Conservation (phyloP, 169 alveolate genomes). For the Cryptosporidium baileyi region DNA sequence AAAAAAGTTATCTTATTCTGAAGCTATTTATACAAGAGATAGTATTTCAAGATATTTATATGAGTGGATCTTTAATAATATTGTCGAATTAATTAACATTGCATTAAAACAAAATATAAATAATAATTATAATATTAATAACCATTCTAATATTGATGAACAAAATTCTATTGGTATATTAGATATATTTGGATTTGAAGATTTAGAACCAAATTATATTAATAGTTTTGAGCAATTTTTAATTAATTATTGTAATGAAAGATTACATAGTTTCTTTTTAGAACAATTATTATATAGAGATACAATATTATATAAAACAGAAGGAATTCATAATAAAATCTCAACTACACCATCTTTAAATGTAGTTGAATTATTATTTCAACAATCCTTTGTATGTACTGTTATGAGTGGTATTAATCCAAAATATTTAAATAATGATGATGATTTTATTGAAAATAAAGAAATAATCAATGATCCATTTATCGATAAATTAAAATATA, state of each 20-base stretch:
- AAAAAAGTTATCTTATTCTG: slow-evolving; percentile 73
- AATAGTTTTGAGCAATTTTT: slow-evolving; percentile 88
- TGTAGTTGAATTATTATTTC: slow-evolving; percentile 53
- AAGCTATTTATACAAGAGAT: slow-evolving; percentile 75
- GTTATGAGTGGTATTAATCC: slow-evolving; percentile 61
- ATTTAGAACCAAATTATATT: slow-evolving; percentile 76
- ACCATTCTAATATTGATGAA: background rate
- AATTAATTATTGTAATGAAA: slow-evolving; percentile 89
- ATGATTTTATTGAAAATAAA: background rate
- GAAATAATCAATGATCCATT: background rate
- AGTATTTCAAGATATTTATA: slow-evolving; percentile 79
- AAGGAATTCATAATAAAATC: slow-evolving; percentile 22
- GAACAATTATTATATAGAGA: slow-evolving; percentile 84
- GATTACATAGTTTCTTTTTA: slow-evolving; percentile 84
- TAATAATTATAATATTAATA: background rate
- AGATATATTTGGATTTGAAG: slow-evolving; percentile 88
- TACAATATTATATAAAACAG: slow-evolving; percentile 78
- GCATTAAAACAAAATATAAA: slow-evolving; percentile 58
- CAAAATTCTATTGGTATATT: slow-evolving; percentile 77
- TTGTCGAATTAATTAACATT: slow-evolving; percentile 76
- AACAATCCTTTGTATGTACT: slow-evolving; percentile 67
- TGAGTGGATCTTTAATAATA: slow-evolving; percentile 74
- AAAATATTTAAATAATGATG: background rate
- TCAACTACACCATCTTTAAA: slow-evolving; percentile 31
- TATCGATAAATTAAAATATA: slow-evolving; percentile 17